Evolutionary conservation across 208 protist genomes (phyloP).

Genomic region (Kentomonas sorsogonicus): DNA sequence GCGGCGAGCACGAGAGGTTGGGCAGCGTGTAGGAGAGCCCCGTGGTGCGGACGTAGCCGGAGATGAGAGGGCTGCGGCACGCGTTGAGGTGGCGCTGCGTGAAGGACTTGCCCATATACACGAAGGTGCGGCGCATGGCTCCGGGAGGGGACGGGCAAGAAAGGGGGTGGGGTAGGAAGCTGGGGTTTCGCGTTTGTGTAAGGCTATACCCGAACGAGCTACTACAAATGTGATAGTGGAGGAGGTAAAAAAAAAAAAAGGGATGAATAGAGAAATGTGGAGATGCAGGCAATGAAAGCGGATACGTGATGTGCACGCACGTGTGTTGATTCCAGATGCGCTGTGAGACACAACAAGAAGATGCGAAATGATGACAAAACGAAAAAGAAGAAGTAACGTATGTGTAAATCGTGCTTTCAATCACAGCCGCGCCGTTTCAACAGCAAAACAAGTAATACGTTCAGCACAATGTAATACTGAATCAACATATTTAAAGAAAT

Average conservation of each 20-base stretch:
- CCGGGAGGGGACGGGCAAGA: not conserved
- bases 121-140: constrained; percentile 67
- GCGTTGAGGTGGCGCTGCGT: constrained; percentile 82
- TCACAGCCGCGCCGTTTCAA: no score
- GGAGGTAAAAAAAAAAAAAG: constrained; percentile 5
- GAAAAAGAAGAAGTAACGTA: no score
- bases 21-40: constrained; percentile 31
- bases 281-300: not conserved
- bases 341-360: no score
- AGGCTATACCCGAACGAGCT: not conserved
- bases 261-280: not conserved
- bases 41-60: constrained; percentile 73
- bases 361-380: no score
- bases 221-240: constrained; percentile 5
- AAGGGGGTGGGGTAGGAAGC: not conserved
- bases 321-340: no score
- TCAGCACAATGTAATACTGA: not conserved
- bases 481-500: constrained; percentile 11
- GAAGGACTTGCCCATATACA: constrained; percentile 81
- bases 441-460: constrained; percentile 12
- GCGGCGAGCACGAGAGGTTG: not conserved
- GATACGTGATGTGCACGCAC: no score
- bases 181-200: constrained; percentile 2
- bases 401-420: no score
- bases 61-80: constrained; percentile 63